Evolutionary conservation across 257 asterid species (phyloP).

Genomic region (Capsicum pubescens): DNA sequence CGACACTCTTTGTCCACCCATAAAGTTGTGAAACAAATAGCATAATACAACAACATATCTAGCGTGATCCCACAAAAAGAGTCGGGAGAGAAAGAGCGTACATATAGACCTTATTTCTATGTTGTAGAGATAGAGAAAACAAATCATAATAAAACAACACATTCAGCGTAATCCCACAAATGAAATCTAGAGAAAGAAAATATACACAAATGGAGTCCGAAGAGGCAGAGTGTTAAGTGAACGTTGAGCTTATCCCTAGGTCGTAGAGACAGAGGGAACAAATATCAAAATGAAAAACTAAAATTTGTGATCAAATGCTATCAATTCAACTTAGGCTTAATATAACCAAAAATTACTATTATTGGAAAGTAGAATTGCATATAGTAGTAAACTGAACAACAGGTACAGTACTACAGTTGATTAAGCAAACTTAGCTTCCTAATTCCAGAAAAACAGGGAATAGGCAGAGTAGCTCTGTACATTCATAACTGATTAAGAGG

Average conservation of each 20-base stretch:
- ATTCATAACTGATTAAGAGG: constrained; percentile 16
- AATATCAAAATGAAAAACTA: not conserved
- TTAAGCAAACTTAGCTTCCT: constrained; percentile 26
- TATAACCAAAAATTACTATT: not conserved
- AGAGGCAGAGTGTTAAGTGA: too few species aligned
- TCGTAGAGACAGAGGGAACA: too few species aligned
- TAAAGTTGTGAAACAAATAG: not conserved
- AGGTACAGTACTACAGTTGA: constrained; percentile 14
- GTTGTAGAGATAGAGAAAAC: too few species aligned
- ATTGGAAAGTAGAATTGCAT: not conserved
- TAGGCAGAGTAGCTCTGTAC: constrained; percentile 40
- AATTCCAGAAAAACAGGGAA: constrained; percentile 39
- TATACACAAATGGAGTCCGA: too few species aligned
- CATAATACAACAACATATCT: too few species aligned
- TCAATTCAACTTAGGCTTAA: not conserved
- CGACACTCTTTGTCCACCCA: too few species aligned
- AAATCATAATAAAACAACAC: not conserved
- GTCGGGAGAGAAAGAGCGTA: too few species aligned
- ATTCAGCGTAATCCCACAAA: too few species aligned
- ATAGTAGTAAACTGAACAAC: constrained; percentile 20
- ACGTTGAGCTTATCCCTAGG: too few species aligned
- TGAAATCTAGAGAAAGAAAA: too few species aligned
- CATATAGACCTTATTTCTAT: too few species aligned
- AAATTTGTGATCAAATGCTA: not conserved
- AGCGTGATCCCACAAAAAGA: too few species aligned